Evolutionary conservation across 768 basidiomycete species (phyloP).

Genomic region (Podaxis sp.): DNA sequence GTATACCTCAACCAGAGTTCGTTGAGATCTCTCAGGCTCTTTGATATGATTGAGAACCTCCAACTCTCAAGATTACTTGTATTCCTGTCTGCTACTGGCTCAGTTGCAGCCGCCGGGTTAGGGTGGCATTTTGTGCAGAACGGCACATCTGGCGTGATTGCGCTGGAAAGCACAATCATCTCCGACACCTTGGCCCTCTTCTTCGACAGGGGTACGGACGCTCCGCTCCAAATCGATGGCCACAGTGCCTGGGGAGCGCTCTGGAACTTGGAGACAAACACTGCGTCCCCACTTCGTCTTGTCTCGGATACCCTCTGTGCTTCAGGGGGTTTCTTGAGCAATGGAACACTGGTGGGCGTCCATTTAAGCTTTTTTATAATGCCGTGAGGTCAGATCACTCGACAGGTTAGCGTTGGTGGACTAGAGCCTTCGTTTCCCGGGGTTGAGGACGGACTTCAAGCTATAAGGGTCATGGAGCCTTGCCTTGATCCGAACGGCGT

Average conservation of each 20-base stretch:
- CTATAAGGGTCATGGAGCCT: conserved; percentile 37
- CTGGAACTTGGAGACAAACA: conserved; percentile 41
- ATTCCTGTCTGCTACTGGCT: not conserved
- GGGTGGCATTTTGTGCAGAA: conserved; percentile 30
- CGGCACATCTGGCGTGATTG: conserved; percentile 28
- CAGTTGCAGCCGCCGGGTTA: conserved; percentile 13
- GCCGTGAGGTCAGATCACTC: not conserved
- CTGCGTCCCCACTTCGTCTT: conserved; percentile 32
- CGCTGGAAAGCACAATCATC: conserved; percentile 29
- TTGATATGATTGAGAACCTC: not conserved
- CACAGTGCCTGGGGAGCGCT: conserved; percentile 48
- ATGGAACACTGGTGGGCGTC: conserved; percentile 37
- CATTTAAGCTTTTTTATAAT: conserved; percentile 3
- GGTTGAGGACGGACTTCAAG: conserved; percentile 34
- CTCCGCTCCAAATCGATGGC: conserved; percentile 39
- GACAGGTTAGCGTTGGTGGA: conserved; percentile 32
- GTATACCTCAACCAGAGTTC: not conserved
- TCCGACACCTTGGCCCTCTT: conserved; percentile 29
- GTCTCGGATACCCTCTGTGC: conserved; percentile 42
- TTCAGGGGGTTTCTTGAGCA: conserved; percentile 40
- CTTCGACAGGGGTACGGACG: conserved; percentile 32
- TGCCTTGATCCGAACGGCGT: conserved; percentile 31
- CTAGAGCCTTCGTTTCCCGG: conserved; percentile 26
- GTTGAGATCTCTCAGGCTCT: not conserved
- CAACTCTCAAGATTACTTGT: not conserved